Percentiles rank a stretch among this genome's conserved stretches.
These are phyloP conservation scores for Rosa lucieae DNA, from an alignment of 306 rosid species.

Conservation along the genomic window DNA sequence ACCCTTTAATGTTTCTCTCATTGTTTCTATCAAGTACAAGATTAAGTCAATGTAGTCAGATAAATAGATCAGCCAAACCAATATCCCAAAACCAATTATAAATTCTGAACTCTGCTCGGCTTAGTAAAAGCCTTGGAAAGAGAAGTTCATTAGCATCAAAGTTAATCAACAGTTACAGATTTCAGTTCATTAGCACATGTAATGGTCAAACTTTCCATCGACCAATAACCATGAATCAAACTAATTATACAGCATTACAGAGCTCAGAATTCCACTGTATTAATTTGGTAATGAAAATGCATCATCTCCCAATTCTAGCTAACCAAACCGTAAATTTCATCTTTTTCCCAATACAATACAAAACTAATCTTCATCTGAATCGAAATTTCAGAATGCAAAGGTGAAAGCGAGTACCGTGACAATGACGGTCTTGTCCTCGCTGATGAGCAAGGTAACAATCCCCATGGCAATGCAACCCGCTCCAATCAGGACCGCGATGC, in stretches of 20 bases:
- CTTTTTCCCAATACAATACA: too few species aligned
- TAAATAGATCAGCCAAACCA: not conserved
- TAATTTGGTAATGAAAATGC: too few species aligned
- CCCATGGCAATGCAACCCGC: conserved; percentile 83
- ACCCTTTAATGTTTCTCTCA: conserved; percentile 59
- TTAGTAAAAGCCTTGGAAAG: not conserved
- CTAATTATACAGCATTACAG: not conserved
- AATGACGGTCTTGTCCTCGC: conserved; percentile 30
- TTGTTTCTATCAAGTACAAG: conserved; percentile 38
- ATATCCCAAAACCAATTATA: not conserved
- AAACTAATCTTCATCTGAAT: too few species aligned
- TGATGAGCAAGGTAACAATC: conserved; percentile 66
- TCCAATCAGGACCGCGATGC: conserved; percentile 99
- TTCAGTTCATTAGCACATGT: not conserved
- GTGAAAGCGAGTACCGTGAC: conserved; percentile 51
- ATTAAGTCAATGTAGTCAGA: not conserved
- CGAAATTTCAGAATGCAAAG: not conserved
- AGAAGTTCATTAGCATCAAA: not conserved
- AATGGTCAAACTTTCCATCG: not conserved
- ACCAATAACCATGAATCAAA: not conserved
- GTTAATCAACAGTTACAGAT: not conserved
- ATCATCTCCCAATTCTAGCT: too few species aligned
- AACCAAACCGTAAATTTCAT: too few species aligned
- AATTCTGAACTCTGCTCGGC: not conserved
- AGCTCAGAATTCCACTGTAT: too few species aligned